These are phyloP conservation scores for Heritiera fomes DNA, from an alignment of 345 rosid genomes.

Conservation along the genomic window DNA sequence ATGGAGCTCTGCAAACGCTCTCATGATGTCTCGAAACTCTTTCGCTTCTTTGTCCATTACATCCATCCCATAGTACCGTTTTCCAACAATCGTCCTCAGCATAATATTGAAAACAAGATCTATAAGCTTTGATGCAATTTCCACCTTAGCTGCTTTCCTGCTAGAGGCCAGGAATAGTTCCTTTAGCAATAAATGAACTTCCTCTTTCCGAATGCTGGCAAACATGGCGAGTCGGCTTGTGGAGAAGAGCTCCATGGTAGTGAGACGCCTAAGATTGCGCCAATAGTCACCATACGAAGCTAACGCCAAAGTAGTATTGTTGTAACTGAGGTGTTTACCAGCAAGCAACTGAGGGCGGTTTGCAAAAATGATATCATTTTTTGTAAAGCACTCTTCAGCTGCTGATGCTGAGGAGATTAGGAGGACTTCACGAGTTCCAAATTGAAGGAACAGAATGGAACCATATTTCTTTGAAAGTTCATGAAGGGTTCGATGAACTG, in stretches of 20 bases:
- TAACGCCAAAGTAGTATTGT: background rate
- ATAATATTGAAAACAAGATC: slow-evolving; percentile 11
- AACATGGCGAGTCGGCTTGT: slow-evolving; percentile 10
- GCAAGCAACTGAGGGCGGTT: slow-evolving; percentile 17
- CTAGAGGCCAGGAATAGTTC: slow-evolving; percentile 1
- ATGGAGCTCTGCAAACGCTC: background rate
- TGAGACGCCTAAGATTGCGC: slow-evolving; percentile 19
- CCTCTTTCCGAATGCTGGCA: slow-evolving; percentile 5
- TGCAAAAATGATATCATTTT: slow-evolving; percentile 16
- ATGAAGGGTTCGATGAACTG: slow-evolving; percentile 37
- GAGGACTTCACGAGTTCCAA: slow-evolving; percentile 40
- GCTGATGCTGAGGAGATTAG: slow-evolving; percentile 49
- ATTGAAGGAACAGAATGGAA: slow-evolving; percentile 39
- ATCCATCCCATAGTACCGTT: slow-evolving; percentile 9
- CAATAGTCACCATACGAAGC: slow-evolving; percentile 17
- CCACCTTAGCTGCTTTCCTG: background rate
- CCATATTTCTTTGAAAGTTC: slow-evolving; percentile 37
- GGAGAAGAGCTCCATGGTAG: slow-evolving; percentile 12
- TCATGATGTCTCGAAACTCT: slow-evolving; percentile 15
- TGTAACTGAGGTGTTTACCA: background rate
- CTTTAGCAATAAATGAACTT: background rate
- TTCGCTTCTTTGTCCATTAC: background rate
- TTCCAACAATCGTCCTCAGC: slow-evolving; percentile 9
- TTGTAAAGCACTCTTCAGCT: slow-evolving; percentile 19
- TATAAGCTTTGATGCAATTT: background rate